Conservation (phyloP, 2,329 filamentous ascomycete genomes). For the Canariomyces notabilis region DNA sequence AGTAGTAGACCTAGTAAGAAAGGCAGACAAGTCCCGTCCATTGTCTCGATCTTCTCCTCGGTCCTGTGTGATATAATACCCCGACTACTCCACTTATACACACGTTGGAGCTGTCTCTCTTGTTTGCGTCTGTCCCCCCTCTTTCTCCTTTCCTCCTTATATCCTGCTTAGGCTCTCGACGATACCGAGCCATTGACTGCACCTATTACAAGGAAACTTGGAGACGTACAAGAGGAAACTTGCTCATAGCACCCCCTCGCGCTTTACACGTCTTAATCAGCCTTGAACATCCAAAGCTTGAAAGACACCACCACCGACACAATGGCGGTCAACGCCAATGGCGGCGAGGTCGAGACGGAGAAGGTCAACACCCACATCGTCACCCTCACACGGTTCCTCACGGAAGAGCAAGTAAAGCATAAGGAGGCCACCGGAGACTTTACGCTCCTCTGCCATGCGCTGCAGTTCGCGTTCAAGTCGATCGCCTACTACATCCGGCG, state of each 20-base stretch:
- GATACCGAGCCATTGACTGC: neutral
- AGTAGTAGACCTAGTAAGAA: neutral
- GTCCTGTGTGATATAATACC: neutral
- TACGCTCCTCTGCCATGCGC: slow-evolving; percentile 95
- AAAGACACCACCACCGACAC: slow-evolving; percentile 13
- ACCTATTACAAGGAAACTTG: too few relatives aligned
- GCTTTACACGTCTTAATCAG: too few relatives aligned
- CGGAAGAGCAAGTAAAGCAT: slow-evolving; percentile 90
- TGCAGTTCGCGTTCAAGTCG: slow-evolving; percentile 99
- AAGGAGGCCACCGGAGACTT: slow-evolving; percentile 97
- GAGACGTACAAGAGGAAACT: too few relatives aligned
- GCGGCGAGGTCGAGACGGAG: slow-evolving; percentile 55
- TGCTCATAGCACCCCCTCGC: too few relatives aligned
- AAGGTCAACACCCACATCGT: slow-evolving; percentile 94
- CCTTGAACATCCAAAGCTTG: neutral
- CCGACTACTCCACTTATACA: neutral
- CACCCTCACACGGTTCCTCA: slow-evolving; percentile 91
- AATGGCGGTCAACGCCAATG: slow-evolving; percentile 32
- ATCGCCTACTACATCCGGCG: slow-evolving; percentile 99
- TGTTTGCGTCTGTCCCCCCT: neutral
- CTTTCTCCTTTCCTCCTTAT: neutral
- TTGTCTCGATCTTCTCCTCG: slow-evolving; percentile 6
- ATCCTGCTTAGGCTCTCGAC: neutral
- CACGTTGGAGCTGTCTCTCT: neutral
- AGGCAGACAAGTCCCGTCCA: slow-evolving; percentile 9